Conservation (phyloP, 768 basidiomycete genomes). For the Coprinopsis marcescibilis region DNA sequence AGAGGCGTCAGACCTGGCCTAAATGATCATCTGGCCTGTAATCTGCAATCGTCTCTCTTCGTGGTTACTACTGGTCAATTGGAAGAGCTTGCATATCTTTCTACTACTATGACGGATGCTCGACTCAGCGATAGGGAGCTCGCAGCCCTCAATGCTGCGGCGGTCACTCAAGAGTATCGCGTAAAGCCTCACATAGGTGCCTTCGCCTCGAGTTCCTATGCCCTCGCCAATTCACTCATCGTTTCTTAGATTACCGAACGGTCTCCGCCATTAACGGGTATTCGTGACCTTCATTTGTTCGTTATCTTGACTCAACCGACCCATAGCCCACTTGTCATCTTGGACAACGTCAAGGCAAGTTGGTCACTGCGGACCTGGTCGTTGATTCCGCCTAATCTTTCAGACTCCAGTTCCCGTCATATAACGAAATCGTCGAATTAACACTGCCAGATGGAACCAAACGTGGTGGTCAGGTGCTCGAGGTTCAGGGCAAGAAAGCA, state of each 20-base stretch:
- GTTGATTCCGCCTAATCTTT: neutral
- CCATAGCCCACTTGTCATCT: constrained; percentile 82
- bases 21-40: constrained; percentile 3
- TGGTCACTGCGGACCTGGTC: constrained; percentile 2
- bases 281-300: constrained; percentile 3
- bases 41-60: too few relatives aligned
- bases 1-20: constrained; percentile 7
- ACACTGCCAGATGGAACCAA: constrained; percentile 93
- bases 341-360: constrained; percentile 94
- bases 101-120: constrained; percentile 39
- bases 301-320: constrained; percentile 12
- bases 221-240: constrained; percentile 9
- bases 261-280: constrained; percentile 98
- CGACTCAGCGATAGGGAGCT: constrained; percentile 68
- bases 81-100: too few relatives aligned
- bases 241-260: constrained; percentile 81
- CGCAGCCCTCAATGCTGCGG: constrained; percentile 80
- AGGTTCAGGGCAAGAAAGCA: constrained; percentile 97
- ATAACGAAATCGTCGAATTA: constrained; percentile 96
- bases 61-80: too few relatives aligned
- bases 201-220: constrained; percentile 21
- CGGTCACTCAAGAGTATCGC: constrained; percentile 82
- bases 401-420: constrained; percentile 76
- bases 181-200: constrained; percentile 86
- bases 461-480: constrained; percentile 95